Percentiles rank a stretch among this genome's conserved stretches.
Evolutionary conservation across 441 rosid genomes (phyloP).

Genomic region (Erodium moschatum): DNA sequence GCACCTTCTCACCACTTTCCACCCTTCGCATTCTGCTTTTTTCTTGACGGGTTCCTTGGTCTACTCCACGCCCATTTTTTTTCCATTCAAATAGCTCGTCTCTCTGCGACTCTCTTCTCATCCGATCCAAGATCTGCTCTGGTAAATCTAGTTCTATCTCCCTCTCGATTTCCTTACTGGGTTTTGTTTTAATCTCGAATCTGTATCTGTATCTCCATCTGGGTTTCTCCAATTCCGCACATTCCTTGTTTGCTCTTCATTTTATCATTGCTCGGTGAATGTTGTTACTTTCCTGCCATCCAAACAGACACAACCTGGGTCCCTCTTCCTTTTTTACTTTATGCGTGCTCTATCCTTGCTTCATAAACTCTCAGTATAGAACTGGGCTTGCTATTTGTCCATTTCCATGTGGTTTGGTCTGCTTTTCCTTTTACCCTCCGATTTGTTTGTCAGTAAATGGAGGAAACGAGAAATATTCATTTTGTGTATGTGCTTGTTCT

Average conservation of each 20-base stretch:
- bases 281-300: too few relatives aligned
- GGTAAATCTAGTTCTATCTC: neutral
- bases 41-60: neutral
- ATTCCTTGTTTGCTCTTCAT: neutral
- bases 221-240: neutral
- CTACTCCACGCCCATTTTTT: neutral
- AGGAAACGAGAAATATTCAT: neutral
- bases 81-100: neutral
- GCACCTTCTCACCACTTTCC: neutral
- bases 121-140: neutral
- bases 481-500: neutral
- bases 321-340: too few relatives aligned
- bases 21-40: neutral
- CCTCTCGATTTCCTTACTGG: neutral
- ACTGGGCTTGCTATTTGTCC: neutral
- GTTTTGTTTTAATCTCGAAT: neutral
- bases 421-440: neutral
- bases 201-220: neutral
- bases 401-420: neutral
- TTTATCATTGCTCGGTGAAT: neutral
- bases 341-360: neutral
- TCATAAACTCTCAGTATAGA: neutral
- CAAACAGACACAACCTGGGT: too few relatives aligned
- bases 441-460: neutral
- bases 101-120: neutral